Evolutionary conservation across 2,329 filamentous ascomycete species (phyloP).

Genomic region (Metarhizium anisopliae): DNA sequence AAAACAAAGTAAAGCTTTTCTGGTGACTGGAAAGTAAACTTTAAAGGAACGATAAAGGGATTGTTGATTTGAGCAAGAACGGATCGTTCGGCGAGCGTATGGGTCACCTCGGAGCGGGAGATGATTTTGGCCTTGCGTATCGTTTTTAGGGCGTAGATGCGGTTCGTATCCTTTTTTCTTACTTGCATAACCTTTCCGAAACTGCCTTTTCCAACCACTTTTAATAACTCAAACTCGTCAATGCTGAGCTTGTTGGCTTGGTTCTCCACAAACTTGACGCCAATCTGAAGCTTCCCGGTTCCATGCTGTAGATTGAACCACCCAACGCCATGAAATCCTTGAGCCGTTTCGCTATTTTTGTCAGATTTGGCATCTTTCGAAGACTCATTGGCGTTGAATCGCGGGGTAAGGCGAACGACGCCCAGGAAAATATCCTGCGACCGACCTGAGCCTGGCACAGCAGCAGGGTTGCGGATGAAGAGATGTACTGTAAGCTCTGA

Average conservation of each 20-base stretch:
- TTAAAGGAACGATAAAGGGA: constrained; percentile 95
- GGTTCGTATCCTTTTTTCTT: constrained; percentile 91
- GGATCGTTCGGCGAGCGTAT: constrained; percentile 91
- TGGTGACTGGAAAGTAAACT: constrained; percentile 98
- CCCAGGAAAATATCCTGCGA: constrained; percentile 92
- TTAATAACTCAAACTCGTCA: constrained; percentile 93
- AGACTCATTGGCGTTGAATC: constrained; percentile 57
- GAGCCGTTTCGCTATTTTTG: constrained; percentile 48
- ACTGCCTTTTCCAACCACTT: constrained; percentile 95
- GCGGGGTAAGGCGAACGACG: constrained; percentile 80
- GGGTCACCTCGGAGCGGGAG: constrained; percentile 91
- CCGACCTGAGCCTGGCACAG: constrained; percentile 74
- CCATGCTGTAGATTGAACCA: constrained; percentile 91
- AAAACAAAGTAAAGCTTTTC: constrained; percentile 97
- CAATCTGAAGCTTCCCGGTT: constrained; percentile 78
- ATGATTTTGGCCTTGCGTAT: constrained; percentile 99
- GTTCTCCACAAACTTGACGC: constrained; percentile 93
- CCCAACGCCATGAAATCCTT: constrained; percentile 65
- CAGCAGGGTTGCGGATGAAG: constrained; percentile 87
- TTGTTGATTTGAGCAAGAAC: constrained; percentile 99
- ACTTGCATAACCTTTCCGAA: constrained; percentile 99
- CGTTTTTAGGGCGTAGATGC: constrained; percentile 98
- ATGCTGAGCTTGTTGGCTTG: constrained; percentile 81
- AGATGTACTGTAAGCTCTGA: constrained; percentile 86
- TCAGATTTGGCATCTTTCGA: background rate